phyloP scores from a whole-genome alignment of 805 yeast genomes.

The Candida orba region DNA sequence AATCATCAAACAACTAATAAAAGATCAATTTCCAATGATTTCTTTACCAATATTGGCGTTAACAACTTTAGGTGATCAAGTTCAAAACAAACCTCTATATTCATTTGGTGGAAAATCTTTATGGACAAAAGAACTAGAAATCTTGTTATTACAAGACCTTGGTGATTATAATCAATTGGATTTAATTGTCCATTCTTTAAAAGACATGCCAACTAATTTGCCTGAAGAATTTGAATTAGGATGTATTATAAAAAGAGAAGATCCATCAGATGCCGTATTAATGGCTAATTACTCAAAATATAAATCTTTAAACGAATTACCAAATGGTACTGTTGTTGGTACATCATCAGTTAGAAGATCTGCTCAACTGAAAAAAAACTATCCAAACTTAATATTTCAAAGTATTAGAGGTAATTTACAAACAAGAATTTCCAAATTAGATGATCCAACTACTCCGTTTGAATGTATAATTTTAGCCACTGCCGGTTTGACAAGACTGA shows the following conservation, averaged over 20 bases:
- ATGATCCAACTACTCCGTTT: conserved; percentile 56
- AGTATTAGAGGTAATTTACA: conserved; percentile 80
- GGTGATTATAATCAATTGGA: conserved; percentile 68
- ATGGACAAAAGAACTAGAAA: conserved; percentile 95
- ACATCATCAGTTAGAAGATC: conserved; percentile 92
- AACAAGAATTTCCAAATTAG: conserved; percentile 78
- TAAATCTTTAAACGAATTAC: conserved; percentile 63
- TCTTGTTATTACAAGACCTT: conserved; percentile 53
- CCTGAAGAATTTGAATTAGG: conserved; percentile 91
- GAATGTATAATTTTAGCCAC: conserved; percentile 82
- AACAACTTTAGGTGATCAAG: conserved; percentile 85
- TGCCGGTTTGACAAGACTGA: conserved; percentile 80
- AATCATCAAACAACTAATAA: conserved; percentile 56
- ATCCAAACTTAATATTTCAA: conserved; percentile 72
- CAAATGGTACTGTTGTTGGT: conserved; percentile 82
- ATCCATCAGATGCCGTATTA: conserved; percentile 87
- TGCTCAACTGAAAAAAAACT: conserved; percentile 76
- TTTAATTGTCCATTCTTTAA: conserved; percentile 86
- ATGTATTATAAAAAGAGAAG: conserved; percentile 78
- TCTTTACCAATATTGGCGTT: conserved; percentile 73
- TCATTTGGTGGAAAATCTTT: conserved; percentile 93
- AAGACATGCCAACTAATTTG: conserved; percentile 85
- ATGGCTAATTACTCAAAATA: conserved; percentile 63
- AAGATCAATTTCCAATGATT: conserved; percentile 52
- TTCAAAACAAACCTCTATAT: conserved; percentile 77